Conservation (phyloP, 2,329 filamentous ascomycete species). For the Iodosphaeria phyllophila region DNA sequence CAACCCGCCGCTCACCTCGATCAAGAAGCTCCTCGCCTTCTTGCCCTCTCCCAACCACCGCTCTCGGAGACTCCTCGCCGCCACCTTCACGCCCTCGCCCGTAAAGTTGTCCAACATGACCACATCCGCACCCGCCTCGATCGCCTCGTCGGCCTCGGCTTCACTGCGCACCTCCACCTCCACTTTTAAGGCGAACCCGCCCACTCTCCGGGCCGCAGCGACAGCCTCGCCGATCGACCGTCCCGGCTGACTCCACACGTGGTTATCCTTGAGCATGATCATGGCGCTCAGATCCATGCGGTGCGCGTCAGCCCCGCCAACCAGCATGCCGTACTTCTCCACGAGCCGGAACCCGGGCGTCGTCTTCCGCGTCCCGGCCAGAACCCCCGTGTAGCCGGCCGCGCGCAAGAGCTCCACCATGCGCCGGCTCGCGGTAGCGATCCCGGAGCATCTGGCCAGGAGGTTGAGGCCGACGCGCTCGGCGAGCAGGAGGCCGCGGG, state of each 20-base stretch:
- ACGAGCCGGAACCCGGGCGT: constrained; percentile 90
- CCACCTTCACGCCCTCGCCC: constrained; percentile 55
- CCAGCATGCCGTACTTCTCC: constrained; percentile 95
- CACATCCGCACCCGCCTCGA: constrained; percentile 78
- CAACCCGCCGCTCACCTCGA: constrained; percentile 86
- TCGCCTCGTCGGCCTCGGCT: constrained; percentile 78
- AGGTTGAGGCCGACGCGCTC: constrained; percentile 87
- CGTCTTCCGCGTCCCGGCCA: constrained; percentile 94
- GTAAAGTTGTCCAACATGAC: constrained; percentile 97
- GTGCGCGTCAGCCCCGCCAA: constrained; percentile 83
- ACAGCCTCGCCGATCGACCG: constrained; percentile 82
- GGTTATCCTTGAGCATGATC: constrained; percentile 99
- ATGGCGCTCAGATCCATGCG: constrained; percentile 81
- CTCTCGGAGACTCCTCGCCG: constrained; percentile 58
- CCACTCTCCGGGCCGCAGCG: constrained; percentile 61
- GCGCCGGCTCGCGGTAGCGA: constrained; percentile 50
- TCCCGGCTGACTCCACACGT: constrained; percentile 80
- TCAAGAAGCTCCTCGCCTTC: constrained; percentile 52
- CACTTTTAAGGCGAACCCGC: constrained; percentile 81
- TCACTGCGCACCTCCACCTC: constrained; percentile 90
- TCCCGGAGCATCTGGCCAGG: constrained; percentile 75
- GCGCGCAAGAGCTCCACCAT: constrained; percentile 36
- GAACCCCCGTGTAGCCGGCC: constrained; percentile 59
- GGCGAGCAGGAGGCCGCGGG: constrained; percentile 64
- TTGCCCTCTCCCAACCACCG: constrained; percentile 65